Evolutionary conservation across 805 yeast genomes (phyloP).

Genomic region (Pichia thaimueangensis): DNA sequence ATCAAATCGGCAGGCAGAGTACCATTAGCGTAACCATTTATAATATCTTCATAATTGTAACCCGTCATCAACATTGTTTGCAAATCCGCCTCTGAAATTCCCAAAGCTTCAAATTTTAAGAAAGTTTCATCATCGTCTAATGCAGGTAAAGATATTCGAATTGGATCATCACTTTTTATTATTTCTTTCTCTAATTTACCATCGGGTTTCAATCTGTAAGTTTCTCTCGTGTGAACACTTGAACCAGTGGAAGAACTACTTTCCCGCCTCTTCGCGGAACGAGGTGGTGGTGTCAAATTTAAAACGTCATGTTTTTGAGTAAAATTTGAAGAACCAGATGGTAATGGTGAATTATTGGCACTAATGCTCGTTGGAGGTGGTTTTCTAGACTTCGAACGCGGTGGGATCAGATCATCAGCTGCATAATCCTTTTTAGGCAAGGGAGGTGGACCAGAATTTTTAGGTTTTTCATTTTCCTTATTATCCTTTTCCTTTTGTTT

Average conservation of each 20-base stretch:
- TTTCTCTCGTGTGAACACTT: not conserved
- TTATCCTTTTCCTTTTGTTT: slow-evolving; percentile 8
- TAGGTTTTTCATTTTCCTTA: not conserved
- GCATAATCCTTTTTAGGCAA: slow-evolving; percentile 16
- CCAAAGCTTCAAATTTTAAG: slow-evolving; percentile 4
- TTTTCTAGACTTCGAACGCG: slow-evolving; percentile 7
- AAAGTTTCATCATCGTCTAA: slow-evolving; percentile 5
- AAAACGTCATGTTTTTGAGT: not conserved
- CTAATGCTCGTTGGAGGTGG: slow-evolving; percentile 6
- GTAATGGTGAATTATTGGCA: not conserved
- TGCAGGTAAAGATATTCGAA: slow-evolving; percentile 9
- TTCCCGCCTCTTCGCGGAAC: slow-evolving; percentile 2
- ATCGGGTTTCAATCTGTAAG: not conserved
- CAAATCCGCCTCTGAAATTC: not conserved
- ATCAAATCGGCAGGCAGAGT: too few relatives aligned
- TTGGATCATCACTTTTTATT: not conserved
- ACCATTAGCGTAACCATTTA: too few relatives aligned
- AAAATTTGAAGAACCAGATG: not conserved
- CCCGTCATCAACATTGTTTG: too few relatives aligned
- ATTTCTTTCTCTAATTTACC: not conserved
- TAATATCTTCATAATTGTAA: too few relatives aligned
- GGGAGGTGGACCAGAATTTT: slow-evolving; percentile 12
- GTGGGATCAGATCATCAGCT: slow-evolving; percentile 1
- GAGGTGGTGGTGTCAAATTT: not conserved
- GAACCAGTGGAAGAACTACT: too few relatives aligned